Conservation (phyloP, 2,329 filamentous ascomycete genomes). For the Exophiala sp. region DNA sequence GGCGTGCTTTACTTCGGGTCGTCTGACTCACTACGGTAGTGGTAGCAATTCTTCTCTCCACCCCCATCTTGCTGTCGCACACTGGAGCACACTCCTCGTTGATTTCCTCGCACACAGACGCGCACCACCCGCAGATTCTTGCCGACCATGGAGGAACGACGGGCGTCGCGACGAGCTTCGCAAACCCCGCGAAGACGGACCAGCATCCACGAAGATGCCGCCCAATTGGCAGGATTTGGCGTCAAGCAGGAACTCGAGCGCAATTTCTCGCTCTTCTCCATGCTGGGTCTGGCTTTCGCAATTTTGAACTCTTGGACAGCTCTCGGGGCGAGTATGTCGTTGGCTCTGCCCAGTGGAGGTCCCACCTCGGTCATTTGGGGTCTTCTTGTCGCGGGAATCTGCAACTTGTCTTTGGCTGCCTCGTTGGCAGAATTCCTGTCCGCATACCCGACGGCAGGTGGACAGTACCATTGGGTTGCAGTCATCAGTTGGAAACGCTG, state of each 20-base stretch:
- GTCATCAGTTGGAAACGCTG: slow-evolving; percentile 57
- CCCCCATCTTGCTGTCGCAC: too few relatives aligned
- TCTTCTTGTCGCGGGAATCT: slow-evolving; percentile 59
- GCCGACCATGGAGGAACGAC: neutral
- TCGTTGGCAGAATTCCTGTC: slow-evolving; percentile 70
- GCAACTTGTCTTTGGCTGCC: slow-evolving; percentile 66
- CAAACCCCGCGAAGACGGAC: slow-evolving; percentile 12
- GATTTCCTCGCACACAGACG: neutral
- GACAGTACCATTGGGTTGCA: slow-evolving; percentile 71
- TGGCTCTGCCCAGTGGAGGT: slow-evolving; percentile 68
- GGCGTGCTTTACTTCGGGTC: neutral
- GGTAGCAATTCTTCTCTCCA: neutral
- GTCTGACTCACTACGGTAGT: neutral
- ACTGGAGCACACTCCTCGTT: too few relatives aligned
- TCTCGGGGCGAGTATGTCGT: slow-evolving; percentile 54
- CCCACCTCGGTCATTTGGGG: slow-evolving; percentile 70
- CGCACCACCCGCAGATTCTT: neutral
- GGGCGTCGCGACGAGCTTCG: slow-evolving; percentile 9
- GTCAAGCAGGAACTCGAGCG: slow-evolving; percentile 57
- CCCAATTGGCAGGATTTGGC: slow-evolving; percentile 54
- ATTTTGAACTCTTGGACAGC: slow-evolving; percentile 64
- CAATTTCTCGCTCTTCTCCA: slow-evolving; percentile 57
- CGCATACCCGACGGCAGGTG: slow-evolving; percentile 45
- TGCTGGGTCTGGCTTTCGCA: slow-evolving; percentile 61
- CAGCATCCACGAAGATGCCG: slow-evolving; percentile 41